Base-by-base conservation (phyloP, 2,329 filamentous ascomycete species). In the Ceratocystiopsis brevicomis region DNA sequence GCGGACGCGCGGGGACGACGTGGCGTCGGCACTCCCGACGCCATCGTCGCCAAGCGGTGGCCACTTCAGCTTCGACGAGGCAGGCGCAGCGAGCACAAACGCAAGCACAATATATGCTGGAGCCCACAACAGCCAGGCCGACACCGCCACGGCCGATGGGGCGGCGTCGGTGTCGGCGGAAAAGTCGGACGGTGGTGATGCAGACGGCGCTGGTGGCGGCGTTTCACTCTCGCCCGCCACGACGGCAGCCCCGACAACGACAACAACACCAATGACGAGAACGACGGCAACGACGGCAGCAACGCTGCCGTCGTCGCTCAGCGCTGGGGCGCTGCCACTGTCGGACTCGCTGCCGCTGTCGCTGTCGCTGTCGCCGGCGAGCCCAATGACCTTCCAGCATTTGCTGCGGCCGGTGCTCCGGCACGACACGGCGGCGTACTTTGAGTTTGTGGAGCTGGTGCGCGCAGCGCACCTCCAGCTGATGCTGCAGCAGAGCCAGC, bases 371-470 rank as follows among this genome's bases (percentile, higher is more conserved):
- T 58, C 64, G 1, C 72, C 73, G 4, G 69, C 71, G 0, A 71
- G 73, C 43, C 74, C 75, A 3, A 77, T 69, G 10, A 84, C 81
- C 56, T 85, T 95, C 53, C 76, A 80, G 0, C 81, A 94, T 53
- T 71, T 96, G 3, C 64, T 98, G 35, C 80, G 83, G 42, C 81
- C 86, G 0, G 73, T 95, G 3, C 71, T 95, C 39, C 77, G 90
- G 32, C 84, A 74, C 21, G 90, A 98, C 55, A 64, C 93, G 6
- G 65, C 71, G 11, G 73, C 84, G 0, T 96, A 82, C 55, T 78
- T 82, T 43, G 90, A 98, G 52, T 96, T 98, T 56, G 71, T 77
- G 40, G 74, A 78, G 6, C 70, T 98, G 21, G 66, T 92, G 44
- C 71, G 75, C 43, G 70, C 78, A 17, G 78, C 82, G 19, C 49